Evolutionary conservation across 1,139 yeast species (phyloP).

Genomic region (Suhomyces taliae): DNA sequence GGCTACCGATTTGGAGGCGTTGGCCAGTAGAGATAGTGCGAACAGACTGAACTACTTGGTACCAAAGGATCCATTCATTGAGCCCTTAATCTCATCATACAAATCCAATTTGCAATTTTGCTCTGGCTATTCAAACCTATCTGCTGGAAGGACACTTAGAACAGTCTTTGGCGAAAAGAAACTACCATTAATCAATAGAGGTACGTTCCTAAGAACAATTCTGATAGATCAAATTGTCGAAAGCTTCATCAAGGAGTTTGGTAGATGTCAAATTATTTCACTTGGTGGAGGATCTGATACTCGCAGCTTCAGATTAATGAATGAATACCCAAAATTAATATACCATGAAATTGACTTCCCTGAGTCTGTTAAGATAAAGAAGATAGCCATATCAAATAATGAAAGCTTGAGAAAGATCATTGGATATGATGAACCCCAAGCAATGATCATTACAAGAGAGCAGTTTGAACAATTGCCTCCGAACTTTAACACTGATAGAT

Average conservation of each 20-base stretch:
- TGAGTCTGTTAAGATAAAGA: constrained; percentile 61
- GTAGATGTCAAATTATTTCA: constrained; percentile 63
- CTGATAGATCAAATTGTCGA: constrained; percentile 59
- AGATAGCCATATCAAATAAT: constrained; percentile 47
- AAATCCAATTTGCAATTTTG: constrained; percentile 36
- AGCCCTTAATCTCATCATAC: constrained; percentile 44
- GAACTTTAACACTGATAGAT: constrained; percentile 44
- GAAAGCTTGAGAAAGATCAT: constrained; percentile 21
- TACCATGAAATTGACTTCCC: constrained; percentile 80
- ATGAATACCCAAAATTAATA: constrained; percentile 25
- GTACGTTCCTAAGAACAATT: constrained; percentile 74
- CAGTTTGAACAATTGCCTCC: constrained; percentile 26
- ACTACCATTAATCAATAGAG: constrained; percentile 78
- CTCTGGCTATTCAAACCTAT: constrained; percentile 39
- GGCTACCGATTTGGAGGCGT: constrained; percentile 83
- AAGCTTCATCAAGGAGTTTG: constrained; percentile 42
- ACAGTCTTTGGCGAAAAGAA: constrained; percentile 47
- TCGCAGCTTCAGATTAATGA: constrained; percentile 56
- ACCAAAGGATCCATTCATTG: constrained; percentile 50
- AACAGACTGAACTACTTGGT: constrained; percentile 51
- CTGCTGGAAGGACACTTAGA: constrained; percentile 44
- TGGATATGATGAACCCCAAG: constrained; percentile 13
- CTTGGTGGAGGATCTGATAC: constrained; percentile 98
- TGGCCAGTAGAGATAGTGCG: constrained; percentile 70
- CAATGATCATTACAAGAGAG: constrained; percentile 19